Base-by-base conservation (phyloP, 1,284 basidiomycete species). In the Phenoliferia sp. region DNA sequence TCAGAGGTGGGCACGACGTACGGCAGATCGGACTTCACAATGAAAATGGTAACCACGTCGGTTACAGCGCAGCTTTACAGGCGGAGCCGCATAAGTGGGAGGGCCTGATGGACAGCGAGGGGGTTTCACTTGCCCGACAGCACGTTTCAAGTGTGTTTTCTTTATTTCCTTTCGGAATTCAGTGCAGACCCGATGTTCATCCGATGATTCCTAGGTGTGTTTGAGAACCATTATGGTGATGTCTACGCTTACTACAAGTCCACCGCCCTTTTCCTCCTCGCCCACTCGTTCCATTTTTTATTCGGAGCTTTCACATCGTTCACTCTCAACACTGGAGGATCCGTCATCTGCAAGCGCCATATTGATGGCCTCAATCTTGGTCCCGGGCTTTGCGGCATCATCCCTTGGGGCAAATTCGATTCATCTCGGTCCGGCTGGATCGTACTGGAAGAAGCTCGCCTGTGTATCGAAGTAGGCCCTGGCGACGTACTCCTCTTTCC, bases 401-500 rank as follows among this genome's bases (percentile, higher is more conserved):
- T 36, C 33, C 57, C 57, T 35, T 59, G 35, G 22, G 34, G 57
- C 22, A 22, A 34, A 3, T 59, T 59, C n/a, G 57, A 59, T 26
- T 59, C 57, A 35, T 15, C 32, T 35, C 57, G 57, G 1, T 59
- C 57, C 2, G 57, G 19, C 33, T 59, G 57, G 57, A 26, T 59
- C 57, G 22, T 59, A 10, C 57, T 59, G 0, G 10, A 34, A 9
- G 57, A 59, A 12, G 33, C 57, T 9, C 12, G 29, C 5, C 33
- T 59, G 34, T 22, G 10, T 26, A 28, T 59, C 57, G 32, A 59
- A 36, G 57, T 59, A 22, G 57, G 33, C 6, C 15, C 57, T 9
- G 57, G 57, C 9, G 57, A 59, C 29, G 57, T 59, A 22, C 22
- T 35, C 19, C 34, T 59, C 57, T 59, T 59, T 35, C 57, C 57